Evolutionary conservation across 148 eudicot species (phyloP), one percentile per base, ranked within the genome.

Genomic region (Heliosperma pusillum): DNA sequence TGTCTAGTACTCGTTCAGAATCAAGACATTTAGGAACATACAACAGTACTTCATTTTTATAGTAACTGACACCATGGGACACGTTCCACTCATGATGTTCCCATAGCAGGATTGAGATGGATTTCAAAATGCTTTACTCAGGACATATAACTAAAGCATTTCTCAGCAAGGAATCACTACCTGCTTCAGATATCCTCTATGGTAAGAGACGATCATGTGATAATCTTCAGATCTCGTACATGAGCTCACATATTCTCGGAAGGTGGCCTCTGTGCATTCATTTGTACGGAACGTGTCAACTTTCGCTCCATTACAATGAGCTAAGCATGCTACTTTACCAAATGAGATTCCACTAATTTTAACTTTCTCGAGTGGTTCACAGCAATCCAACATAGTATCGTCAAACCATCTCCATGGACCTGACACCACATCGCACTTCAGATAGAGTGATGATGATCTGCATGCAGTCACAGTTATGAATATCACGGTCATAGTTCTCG

Each of bases 391-490:
- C 87, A 86, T 86, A 9, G 87, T 42, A 73, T 86, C 88, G 75
- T 83, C 86, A 69, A 79, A 86, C 87, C 89, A 86, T 80, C 87
- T 83, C 87, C 89, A 86, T 20, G 89, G 85, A 67, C 89, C 89
- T 86, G 66, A 57, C 45, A 55, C 69, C 55, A 64, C 57, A 70
- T 25, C 44, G 70, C 20, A n/a, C 58, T 33, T 29, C 21, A 45
- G 25, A 13, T 70, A 56, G 16, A 22, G 21, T 21, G 25, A 58
- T 21, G 25, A 58, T 29, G 2, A 19, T 15, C 53, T 47, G 26
- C 20, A 27, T 29, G 42, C 40, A 66, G 47, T 30, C 8, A 16
- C 69, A 66, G 7, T 11, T 9, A 22, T 12, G 65, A 60, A 60
- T 57, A 57, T 57, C 40, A 33, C 40, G 5, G 5, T 33, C 40